Evolutionary conservation across 2,329 filamentous ascomycete genomes (phyloP), one percentile per base, ranked within the genome.

Genomic region (Colletotrichum nymphaeae): DNA sequence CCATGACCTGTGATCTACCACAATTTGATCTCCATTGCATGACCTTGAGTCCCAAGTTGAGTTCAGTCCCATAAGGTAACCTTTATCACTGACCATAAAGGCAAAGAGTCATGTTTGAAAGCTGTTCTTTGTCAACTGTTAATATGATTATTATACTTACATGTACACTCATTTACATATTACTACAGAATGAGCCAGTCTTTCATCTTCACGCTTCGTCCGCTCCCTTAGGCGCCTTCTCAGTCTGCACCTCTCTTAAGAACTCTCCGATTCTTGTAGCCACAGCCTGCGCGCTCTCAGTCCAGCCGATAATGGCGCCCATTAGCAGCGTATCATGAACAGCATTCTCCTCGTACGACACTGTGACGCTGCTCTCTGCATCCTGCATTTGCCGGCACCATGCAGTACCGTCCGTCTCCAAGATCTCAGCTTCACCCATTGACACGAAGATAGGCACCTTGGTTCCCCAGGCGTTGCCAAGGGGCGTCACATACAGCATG

Each of bases 361-460:
- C 67, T 22, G 56, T 59, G 4, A 69, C 62, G 3, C 12, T 37
- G 35, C 52, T 30, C 16, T 62, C 67, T 0, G 60, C 26, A 14
- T 65, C 67, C 42, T 52, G 60, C 67, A 69, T 69, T 16, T 69
- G 67, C n/a, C 60, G 67, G 35, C 46, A 58, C 67, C 67, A 69
- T 12, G 59, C 22, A 28, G 52, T 69, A 1, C 67, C 67, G 26
- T 69, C 67, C 3, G 67, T 65, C 60, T 65, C 67, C 0, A 69
- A 28, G 16, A 69, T 69, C 60, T 69, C 67, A 1, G 28, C 67
- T 28, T 69, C 67, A 37, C 67, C 67, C 60, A 69, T 69, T 1
- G 52, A 32, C 24, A 65, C 67, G 3, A 69, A 69, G 8, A 69
- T 32, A 7, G 67, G 60, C 22, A 69, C 67, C 52, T 49, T 7